Evolutionary conservation across 139 green algal species (phyloP).

Genomic region (Tetradesmus obliquus): DNA sequence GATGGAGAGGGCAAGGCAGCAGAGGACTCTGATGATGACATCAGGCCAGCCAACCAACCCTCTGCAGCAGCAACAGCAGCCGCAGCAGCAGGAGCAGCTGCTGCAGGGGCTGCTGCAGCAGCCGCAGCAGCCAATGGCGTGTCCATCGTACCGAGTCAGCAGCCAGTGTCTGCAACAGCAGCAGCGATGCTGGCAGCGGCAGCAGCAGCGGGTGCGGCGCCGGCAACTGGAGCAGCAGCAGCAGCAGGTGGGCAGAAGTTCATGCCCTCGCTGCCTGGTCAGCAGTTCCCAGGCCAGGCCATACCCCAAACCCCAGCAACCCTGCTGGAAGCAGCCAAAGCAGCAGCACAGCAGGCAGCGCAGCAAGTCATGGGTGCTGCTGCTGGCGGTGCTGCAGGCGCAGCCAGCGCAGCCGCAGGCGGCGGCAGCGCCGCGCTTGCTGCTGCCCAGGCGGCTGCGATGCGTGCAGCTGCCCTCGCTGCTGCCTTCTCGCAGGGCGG

Average conservation of each 20-base stretch:
- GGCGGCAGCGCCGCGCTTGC: slow-evolving; percentile 14
- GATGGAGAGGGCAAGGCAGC: slow-evolving; percentile 7
- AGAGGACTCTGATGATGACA: slow-evolving; percentile 51
- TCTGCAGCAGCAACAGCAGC: background rate
- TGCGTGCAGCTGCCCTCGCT: slow-evolving; percentile 24
- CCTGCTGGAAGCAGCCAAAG: slow-evolving; percentile 35
- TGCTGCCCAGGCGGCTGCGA: slow-evolving; percentile 21
- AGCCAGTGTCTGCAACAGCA: slow-evolving; percentile 18
- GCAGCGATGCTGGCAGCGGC: slow-evolving; percentile 35
- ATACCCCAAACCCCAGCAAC: background rate
- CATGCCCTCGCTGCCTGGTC: slow-evolving; percentile 22
- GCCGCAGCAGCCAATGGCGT: background rate
- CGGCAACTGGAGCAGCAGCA: slow-evolving; percentile 33
- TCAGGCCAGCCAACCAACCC: slow-evolving; percentile 34
- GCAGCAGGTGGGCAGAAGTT: slow-evolving; percentile 35
- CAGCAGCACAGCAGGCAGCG: slow-evolving; percentile 17
- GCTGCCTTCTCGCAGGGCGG: slow-evolving; percentile 17
- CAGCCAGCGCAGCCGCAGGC: slow-evolving; percentile 14
- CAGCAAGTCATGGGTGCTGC: slow-evolving; percentile 3
- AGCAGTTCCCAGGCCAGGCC: slow-evolving; percentile 33
- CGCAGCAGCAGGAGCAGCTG: slow-evolving; percentile 5
- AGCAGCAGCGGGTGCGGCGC: slow-evolving; percentile 47
- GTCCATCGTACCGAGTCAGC: slow-evolving; percentile 11
- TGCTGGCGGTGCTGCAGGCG: slow-evolving; percentile 29
- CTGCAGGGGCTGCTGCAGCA: background rate